Evolutionary conservation across 2,329 filamentous ascomycete genomes (phyloP).

Genomic region (Fusarium armeniacum): DNA sequence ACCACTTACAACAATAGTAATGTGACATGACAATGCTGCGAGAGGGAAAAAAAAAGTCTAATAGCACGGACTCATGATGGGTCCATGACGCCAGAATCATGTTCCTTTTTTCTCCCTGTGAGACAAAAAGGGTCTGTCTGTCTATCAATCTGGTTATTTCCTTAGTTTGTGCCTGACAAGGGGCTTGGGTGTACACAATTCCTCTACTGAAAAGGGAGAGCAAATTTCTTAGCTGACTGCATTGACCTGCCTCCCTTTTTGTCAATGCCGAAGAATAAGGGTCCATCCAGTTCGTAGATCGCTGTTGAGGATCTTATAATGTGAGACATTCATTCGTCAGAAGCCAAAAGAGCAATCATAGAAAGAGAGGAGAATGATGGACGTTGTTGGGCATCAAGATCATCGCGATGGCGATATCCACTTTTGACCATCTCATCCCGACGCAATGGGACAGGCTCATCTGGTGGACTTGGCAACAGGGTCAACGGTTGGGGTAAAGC

Average conservation of each 20-base stretch:
- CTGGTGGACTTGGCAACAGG: slow-evolving; percentile 1
- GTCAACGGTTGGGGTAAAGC: slow-evolving; percentile 32
- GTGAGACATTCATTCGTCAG: background rate
- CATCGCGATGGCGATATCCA: slow-evolving; percentile 3
- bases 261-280: slow-evolving; percentile 2
- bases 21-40: background rate
- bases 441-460: slow-evolving; percentile 17
- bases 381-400: slow-evolving; percentile 41
- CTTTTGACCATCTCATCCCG: slow-evolving; percentile 23
- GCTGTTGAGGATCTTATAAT: background rate
- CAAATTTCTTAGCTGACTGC: background rate
- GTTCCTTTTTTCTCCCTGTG: slow-evolving; percentile 16
- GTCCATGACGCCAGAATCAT: background rate
- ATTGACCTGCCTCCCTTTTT: background rate
- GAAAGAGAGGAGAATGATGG: background rate
- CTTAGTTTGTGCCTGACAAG: slow-evolving; percentile 3
- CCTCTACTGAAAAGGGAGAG: background rate
- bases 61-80: background rate
- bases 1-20: background rate
- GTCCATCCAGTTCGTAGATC: slow-evolving; percentile 7
- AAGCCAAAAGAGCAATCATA: background rate
- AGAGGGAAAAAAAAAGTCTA: background rate
- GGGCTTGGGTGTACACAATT: background rate
- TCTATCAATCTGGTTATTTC: background rate
- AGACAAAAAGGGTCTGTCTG: slow-evolving; percentile 9